These are phyloP conservation scores for Tetrahymena thermophila DNA, from an alignment of 73 alveolate genomes.

Conservation along the genomic window DNA sequence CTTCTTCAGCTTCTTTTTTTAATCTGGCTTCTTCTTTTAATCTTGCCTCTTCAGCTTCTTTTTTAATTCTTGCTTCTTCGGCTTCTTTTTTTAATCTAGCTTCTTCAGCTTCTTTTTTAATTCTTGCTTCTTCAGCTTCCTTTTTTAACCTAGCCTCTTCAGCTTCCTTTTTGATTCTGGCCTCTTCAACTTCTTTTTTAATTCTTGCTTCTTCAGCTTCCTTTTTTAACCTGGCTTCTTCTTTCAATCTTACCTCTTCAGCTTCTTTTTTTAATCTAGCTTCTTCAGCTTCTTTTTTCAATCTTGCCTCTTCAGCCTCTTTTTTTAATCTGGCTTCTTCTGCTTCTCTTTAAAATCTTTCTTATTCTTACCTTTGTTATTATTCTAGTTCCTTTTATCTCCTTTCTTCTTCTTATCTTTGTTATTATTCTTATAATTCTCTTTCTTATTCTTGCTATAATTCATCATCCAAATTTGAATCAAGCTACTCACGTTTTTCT, in stretches of 20 bases:
- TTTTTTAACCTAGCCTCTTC: conserved; percentile 14
- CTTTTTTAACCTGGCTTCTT: neutral
- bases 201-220: neutral
- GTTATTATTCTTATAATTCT: conserved; percentile 13
- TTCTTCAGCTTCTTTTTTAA: neutral
- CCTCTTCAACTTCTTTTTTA: neutral
- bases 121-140: neutral
- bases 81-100: neutral
- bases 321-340: neutral
- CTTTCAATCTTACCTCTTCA: neutral
- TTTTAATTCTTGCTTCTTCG: neutral
- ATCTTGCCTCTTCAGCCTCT: neutral
- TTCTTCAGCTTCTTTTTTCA: neutral
- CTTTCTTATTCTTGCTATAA: conserved; percentile 18
- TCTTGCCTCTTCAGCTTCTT: neutral
- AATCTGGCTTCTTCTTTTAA: neutral
- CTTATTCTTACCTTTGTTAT: neutral
- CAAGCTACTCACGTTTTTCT: conserved; percentile 22
- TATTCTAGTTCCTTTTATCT: neutral
- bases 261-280: neutral
- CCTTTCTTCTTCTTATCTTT: neutral
- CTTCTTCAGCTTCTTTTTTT: neutral
- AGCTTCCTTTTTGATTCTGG: conserved; percentile 1
- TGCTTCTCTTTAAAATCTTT: conserved; percentile 4
- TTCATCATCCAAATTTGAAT: conserved; percentile 11